These are phyloP conservation scores for Komagataella mondaviorum DNA, from an alignment of 805 yeast species.

Conservation along the genomic window DNA sequence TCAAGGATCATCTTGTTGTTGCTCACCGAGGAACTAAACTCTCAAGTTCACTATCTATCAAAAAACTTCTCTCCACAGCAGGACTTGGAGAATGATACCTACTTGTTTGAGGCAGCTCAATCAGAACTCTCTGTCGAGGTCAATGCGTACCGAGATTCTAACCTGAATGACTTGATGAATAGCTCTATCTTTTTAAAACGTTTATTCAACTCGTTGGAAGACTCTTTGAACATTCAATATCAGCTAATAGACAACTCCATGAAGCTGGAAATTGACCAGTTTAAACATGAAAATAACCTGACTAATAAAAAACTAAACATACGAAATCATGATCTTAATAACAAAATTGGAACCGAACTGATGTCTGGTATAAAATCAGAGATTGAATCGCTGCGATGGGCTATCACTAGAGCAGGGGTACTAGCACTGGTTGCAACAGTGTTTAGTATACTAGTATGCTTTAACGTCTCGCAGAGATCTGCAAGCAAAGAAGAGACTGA, in stretches of 20 bases:
- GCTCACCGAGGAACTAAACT: conserved; percentile 19
- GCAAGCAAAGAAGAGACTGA: conserved; percentile 16
- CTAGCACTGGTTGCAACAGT: conserved; percentile 60
- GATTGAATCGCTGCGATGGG: conserved; percentile 87
- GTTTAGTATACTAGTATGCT: conserved; percentile 43
- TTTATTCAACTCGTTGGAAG: conserved; percentile 58
- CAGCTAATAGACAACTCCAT: conserved; percentile 56
- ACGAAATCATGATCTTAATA: conserved; percentile 69
- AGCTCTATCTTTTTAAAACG: conserved; percentile 60
- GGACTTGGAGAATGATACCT: conserved; percentile 79
- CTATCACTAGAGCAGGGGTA: conserved; percentile 79
- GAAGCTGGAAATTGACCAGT: conserved; percentile 75
- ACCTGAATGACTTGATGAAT: conserved; percentile 52
- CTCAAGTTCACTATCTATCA: conserved; percentile 30
- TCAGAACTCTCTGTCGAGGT: conserved; percentile 76
- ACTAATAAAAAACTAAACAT: conserved; percentile 56
- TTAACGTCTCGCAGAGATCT: conserved; percentile 23
- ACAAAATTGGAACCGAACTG: conserved; percentile 72
- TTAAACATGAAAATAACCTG: conserved; percentile 71
- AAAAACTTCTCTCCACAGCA: conserved; percentile 35
- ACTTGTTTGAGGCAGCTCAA: conserved; percentile 84
- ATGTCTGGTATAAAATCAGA: conserved; percentile 75
- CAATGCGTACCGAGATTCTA: conserved; percentile 54
- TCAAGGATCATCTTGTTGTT: conserved; percentile 43
- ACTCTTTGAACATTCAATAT: conserved; percentile 57